Evolutionary conservation across 2,329 filamentous ascomycete genomes (phyloP).

Genomic region (Ophiostoma sp.): DNA sequence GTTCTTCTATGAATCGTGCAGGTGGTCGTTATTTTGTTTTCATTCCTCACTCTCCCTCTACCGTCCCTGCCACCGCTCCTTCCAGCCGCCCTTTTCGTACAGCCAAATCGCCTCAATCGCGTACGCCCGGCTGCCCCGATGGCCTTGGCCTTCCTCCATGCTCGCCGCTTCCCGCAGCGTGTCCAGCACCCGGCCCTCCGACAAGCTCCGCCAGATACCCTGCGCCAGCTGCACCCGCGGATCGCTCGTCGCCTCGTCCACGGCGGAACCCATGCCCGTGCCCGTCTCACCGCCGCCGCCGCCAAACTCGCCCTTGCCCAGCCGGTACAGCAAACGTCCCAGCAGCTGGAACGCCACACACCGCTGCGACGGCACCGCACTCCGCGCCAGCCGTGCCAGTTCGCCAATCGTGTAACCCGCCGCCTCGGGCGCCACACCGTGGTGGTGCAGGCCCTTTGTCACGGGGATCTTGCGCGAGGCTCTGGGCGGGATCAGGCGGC

Average conservation of each 20-base stretch:
- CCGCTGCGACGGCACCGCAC: slow-evolving; percentile 79
- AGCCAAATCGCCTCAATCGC: slow-evolving; percentile 89
- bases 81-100: slow-evolving; percentile 72
- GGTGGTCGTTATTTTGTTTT: neutral
- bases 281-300: slow-evolving; percentile 55
- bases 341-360: slow-evolving; percentile 92
- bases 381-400: slow-evolving; percentile 76
- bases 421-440: slow-evolving; percentile 86
- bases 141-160: slow-evolving; percentile 62
- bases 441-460: slow-evolving; percentile 84
- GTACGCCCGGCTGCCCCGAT: slow-evolving; percentile 79
- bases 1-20: neutral
- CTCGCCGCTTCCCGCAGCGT: slow-evolving; percentile 74
- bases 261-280: neutral
- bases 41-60: neutral
- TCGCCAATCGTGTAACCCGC: slow-evolving; percentile 93
- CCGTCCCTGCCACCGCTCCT: slow-evolving; percentile 56
- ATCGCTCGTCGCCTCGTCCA: slow-evolving; percentile 23
- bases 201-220: slow-evolving; percentile 80
- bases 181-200: slow-evolving; percentile 74
- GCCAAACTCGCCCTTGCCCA: slow-evolving; percentile 73
- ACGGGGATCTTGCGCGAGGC: slow-evolving; percentile 72
- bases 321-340: slow-evolving; percentile 77
- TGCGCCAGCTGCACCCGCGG: slow-evolving; percentile 56
- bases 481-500: slow-evolving; percentile 74